These are phyloP conservation scores for Pseudozyma hubeiensis DNA, from an alignment of 1,284 basidiomycete species.

Conservation along the genomic window DNA sequence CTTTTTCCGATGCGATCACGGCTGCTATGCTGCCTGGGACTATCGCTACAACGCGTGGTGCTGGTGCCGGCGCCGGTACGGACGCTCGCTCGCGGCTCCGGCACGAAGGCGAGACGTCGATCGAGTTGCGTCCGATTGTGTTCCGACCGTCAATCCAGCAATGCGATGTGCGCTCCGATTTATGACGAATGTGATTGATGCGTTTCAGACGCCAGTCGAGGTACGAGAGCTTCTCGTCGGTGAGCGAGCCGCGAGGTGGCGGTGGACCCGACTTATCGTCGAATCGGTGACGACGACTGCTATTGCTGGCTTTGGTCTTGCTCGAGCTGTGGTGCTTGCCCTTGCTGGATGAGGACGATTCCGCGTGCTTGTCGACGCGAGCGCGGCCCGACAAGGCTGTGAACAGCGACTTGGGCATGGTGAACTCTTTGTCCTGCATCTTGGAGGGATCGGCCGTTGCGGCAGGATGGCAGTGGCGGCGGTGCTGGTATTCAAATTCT, in stretches of 20 bases:
- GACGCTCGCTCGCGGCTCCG: neutral
- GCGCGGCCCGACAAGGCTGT: conserved; percentile 24
- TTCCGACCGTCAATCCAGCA: conserved; percentile 46
- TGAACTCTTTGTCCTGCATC: conserved; percentile 37
- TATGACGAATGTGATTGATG: conserved; percentile 35
- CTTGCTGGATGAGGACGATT: conserved; percentile 1
- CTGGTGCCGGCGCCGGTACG: neutral
- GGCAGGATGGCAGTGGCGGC: too few relatives aligned
- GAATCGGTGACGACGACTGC: conserved; percentile 27
- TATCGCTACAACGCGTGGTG: conserved; percentile 6
- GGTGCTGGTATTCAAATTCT: too few relatives aligned
- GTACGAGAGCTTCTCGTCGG: conserved; percentile 47
- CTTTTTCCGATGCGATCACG: conserved; percentile 32
- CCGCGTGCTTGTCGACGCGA: conserved; percentile 8
- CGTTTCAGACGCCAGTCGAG: conserved; percentile 52
- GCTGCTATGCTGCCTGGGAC: conserved; percentile 14
- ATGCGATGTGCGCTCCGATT: conserved; percentile 23
- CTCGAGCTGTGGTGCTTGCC: conserved; percentile 9
- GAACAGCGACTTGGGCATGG: conserved; percentile 34
- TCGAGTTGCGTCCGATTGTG: conserved; percentile 43
- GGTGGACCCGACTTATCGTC: conserved; percentile 47
- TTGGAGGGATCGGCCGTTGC: neutral
- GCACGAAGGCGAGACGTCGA: conserved; percentile 13
- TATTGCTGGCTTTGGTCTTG: neutral
- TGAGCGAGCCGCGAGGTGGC: conserved; percentile 46